Evolutionary conservation across 306 rosid genomes (phyloP).

Genomic region (Argentina anserina): DNA sequence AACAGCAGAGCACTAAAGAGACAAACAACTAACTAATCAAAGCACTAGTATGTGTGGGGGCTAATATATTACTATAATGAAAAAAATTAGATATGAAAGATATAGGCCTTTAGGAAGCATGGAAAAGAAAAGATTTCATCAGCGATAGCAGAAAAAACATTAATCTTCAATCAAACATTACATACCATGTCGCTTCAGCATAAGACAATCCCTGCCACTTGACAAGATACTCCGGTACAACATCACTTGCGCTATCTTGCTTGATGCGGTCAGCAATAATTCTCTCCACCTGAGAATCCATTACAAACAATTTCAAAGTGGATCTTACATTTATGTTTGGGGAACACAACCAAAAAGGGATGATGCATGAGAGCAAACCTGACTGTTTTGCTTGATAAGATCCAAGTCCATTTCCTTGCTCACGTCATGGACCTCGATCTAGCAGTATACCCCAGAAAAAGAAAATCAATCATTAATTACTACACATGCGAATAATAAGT

Average conservation of each 20-base stretch:
- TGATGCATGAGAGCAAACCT: slow-evolving; percentile 51
- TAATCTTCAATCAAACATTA: slow-evolving; percentile 12
- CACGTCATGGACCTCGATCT: slow-evolving; percentile 98
- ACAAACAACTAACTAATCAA: not conserved
- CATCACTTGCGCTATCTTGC: slow-evolving; percentile 71
- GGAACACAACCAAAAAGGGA: slow-evolving; percentile 12
- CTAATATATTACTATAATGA: not conserved
- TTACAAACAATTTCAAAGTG: not conserved
- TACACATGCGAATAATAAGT: not conserved
- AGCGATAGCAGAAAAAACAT: slow-evolving; percentile 3
- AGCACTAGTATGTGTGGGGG: not conserved
- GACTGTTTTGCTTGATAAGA: slow-evolving; percentile 96
- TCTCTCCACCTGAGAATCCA: slow-evolving; percentile 77
- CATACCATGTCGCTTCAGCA: slow-evolving; percentile 97
- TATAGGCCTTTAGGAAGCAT: not conserved
- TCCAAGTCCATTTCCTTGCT: slow-evolving; percentile 99
- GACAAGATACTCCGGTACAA: slow-evolving; percentile 83
- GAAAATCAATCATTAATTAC: slow-evolving; percentile 3
- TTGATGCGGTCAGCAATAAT: slow-evolving; percentile 80
- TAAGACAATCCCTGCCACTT: slow-evolving; percentile 99
- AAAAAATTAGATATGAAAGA: not conserved
- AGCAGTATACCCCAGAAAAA: slow-evolving; percentile 17
- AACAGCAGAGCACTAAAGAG: not conserved
- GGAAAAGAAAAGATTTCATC: not conserved
- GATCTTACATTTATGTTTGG: not conserved